A percentile compares a stretch with the other conserved stretches of the same genome.
Conservation (phyloP, 495 filamentous ascomycete species). For the Penicillium lividum region DNA sequence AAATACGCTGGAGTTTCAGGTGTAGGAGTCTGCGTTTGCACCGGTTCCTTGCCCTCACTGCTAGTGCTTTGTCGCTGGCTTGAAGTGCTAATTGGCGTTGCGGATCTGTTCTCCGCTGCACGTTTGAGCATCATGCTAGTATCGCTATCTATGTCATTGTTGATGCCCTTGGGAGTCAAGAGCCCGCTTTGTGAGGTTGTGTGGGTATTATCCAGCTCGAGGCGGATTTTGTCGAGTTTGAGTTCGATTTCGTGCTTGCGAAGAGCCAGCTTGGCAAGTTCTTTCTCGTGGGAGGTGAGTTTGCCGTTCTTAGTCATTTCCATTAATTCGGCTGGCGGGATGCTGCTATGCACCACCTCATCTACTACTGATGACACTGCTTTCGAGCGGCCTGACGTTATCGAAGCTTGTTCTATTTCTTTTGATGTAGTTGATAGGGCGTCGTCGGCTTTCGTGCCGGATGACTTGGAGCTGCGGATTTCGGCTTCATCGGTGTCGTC, state of each 20-base stretch:
- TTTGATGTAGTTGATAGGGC: neutral
- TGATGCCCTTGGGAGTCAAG: conserved; percentile 19
- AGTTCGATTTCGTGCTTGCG: conserved; percentile 69
- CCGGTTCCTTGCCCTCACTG: conserved; percentile 16
- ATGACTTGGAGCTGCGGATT: conserved; percentile 13
- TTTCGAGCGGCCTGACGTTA: conserved; percentile 26
- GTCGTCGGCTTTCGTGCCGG: conserved; percentile 7
- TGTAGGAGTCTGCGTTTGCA: conserved; percentile 10
- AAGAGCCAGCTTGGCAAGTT: conserved; percentile 71
- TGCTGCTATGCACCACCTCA: conserved; percentile 25
- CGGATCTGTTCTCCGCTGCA: conserved; percentile 57
- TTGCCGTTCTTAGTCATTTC: conserved; percentile 37
- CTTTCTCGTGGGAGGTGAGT: conserved; percentile 63
- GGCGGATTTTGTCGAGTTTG: conserved; percentile 57
- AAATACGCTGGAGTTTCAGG: conserved; percentile 15
- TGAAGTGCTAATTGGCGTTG: conserved; percentile 60
- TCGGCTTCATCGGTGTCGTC: conserved; percentile 9
- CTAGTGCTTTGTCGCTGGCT: conserved; percentile 28
- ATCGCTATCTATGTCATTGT: conserved; percentile 46
- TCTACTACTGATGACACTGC: conserved; percentile 20
- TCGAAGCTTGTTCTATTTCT: conserved; percentile 18
- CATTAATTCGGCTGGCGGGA: conserved; percentile 27
- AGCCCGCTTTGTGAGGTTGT: conserved; percentile 29
- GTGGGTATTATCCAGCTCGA: conserved; percentile 42
- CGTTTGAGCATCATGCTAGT: conserved; percentile 29